Evolutionary conservation across 2,329 filamentous ascomycete genomes (phyloP), one percentile per base, ranked within the genome.

Genomic region (Delphinella strobiligena): DNA sequence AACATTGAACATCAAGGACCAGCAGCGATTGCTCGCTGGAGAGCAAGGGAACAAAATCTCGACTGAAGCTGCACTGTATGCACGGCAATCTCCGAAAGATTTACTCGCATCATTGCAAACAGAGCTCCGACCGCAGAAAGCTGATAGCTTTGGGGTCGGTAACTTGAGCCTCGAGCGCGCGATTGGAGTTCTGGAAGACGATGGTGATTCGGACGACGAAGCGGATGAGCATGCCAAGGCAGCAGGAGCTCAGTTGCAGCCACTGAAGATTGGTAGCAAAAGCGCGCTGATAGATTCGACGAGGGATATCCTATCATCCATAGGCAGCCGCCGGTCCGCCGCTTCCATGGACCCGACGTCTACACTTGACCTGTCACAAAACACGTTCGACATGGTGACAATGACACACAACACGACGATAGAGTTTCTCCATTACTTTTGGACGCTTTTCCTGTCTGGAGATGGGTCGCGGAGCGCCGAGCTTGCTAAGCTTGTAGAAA

Each of bases 401-500:
- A 69, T 82, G 40, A 94, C 89, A 0, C 87, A 96, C 57, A 88
- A 88, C 38, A 98, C 91, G 0, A 93, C 86, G 0, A 81, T 84
- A 29, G 91, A 98, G 55, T 98, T 96, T 53, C 67, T 98, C n/a
- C 84, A 89, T 51, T 93, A 96, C 59, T 98, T 98, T 65, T 98
- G 89, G 89, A 74, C 76, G 24, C 78, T 88, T 0, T 98, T 93
- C 54, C 71, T 93, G 18, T 95, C 88, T 0, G 89, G 88, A 11
- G 85, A 95, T 54, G 80, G 85, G 44, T 49, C 52, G 3, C 79
- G 85, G 24, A 84, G 85, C 1, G 71, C 71, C 31, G 89, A 98
- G 61, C 71, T 95, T 11, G 77, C 79, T 5, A 86, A 83, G 45
- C 71, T 95, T 34, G 78, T 82, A 5, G 84, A 93, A 56, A 89